Conservation (phyloP, 2,329 filamentous ascomycete genomes). For the Apiospora malaysiana region DNA sequence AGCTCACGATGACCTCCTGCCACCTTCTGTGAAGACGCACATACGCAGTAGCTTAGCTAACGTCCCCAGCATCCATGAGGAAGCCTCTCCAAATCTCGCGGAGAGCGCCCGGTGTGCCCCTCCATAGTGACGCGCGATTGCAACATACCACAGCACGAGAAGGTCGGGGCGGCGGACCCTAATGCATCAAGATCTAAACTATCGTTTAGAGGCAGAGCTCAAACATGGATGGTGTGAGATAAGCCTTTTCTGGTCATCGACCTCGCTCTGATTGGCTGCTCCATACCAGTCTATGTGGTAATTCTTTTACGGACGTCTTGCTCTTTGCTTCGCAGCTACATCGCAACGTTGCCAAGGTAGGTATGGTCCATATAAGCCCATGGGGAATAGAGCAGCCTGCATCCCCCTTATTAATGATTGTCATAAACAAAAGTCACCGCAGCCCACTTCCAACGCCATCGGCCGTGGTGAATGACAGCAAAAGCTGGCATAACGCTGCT, state of each 20-base stretch:
- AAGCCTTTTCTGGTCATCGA: constrained; percentile 18
- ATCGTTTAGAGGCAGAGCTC: constrained; percentile 17
- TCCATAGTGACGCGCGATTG: constrained; percentile 13
- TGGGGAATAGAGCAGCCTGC: constrained; percentile 4
- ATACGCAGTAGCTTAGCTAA: constrained; percentile 6
- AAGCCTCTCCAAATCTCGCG: background rate
- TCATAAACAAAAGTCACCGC: constrained; percentile 1
- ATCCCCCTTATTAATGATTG: constrained; percentile 4
- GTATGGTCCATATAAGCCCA: constrained; percentile 4
- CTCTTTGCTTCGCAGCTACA: background rate
- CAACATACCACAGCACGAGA: constrained; percentile 8
- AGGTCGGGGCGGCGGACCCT: constrained; percentile 13
- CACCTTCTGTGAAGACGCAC: constrained; percentile 6
- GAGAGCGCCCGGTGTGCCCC: background rate
- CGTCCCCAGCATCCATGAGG: background rate
- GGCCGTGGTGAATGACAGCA: background rate
- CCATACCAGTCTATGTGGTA: background rate
- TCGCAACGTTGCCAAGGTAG: background rate
- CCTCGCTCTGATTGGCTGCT: constrained; percentile 16
- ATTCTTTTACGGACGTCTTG: constrained; percentile 21
- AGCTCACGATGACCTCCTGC: constrained; percentile 17
- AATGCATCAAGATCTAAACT: constrained; percentile 21
- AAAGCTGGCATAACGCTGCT: background rate
- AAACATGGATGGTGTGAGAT: constrained; percentile 4
- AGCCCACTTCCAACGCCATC: constrained; percentile 15